Evolutionary conservation across 345 rosid genomes (phyloP), one percentile per base, ranked within the genome.

Genomic region (Eucalyptus decipiens): DNA sequence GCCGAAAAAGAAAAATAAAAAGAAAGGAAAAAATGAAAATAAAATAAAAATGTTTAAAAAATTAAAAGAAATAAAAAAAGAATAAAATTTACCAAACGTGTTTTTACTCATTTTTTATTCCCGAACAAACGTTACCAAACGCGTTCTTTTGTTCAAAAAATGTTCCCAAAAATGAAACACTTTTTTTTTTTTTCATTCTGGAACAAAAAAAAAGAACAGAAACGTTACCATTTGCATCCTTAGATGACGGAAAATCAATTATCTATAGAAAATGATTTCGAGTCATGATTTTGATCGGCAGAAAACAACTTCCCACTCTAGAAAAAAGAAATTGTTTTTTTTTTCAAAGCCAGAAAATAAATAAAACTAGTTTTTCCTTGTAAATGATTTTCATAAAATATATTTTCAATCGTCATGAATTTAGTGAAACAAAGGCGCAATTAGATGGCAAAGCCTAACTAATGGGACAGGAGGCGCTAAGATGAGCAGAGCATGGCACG

Each of bases 391-490:
- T n/a, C 21, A 65, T 65, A 0, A 65, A 65, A 15, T 30, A 16
- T 8, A 65, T 65, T n/a, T 65, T 65, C 11, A 8, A 14, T 65
- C 16, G 32, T 30, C 10, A 4, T 65, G 19, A 65, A 28, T 26
- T 28, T 5, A 60, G 69, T 28, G 32, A 62, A 30, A 62, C 4
- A 62, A 62, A 62, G 0, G 1, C 8, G 0, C 1, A 13, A 3
- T 21, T 3, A 21, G 4, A 76, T 21, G 47, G 13, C 47, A 11
- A 40, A 11, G 4, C 83, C 5, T 21, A 4, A 34, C 12, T 34
- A 34, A 67, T 0, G 11, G 1, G 3, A 5, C 5, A 1, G 2
- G 8, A 19, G 58, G 5, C 0, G 0, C 6, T 9, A 6, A 0
- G 5, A 69, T 3, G 2, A 8, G 26, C 16, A 10, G 0, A 11